phyloP scores from a whole-genome alignment of 2,329 filamentous ascomycete species.

The Aspergillus sp. region DNA sequence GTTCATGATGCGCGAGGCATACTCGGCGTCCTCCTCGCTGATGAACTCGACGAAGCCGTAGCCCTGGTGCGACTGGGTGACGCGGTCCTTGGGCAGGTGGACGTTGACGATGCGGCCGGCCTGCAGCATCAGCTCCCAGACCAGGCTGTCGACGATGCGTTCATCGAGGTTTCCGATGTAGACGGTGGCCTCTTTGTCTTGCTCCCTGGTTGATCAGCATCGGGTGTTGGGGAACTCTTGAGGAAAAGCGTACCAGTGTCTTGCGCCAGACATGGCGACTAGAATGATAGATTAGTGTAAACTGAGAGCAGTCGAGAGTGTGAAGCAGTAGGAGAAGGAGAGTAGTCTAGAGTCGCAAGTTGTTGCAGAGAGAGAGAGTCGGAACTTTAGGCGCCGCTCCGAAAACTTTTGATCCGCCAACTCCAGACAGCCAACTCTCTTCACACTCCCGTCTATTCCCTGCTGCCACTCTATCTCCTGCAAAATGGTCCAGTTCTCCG shows the following conservation, averaged over 20 bases:
- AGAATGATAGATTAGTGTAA: neutral
- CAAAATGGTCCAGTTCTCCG: conserved; percentile 61
- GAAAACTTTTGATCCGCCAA: conserved; percentile 23
- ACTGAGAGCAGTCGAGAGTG: neutral
- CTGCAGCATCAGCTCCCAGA: conserved; percentile 98
- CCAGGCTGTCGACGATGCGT: conserved; percentile 76
- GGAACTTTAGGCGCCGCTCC: conserved; percentile 1
- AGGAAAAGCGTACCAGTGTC: conserved; percentile 69
- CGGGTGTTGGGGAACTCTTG: no score
- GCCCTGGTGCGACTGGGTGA: conserved; percentile 91
- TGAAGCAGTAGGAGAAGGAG: no score
- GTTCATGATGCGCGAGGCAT: conserved; percentile 94
- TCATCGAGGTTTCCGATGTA: conserved; percentile 99
- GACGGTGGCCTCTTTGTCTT: conserved; percentile 96
- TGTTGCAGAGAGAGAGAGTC: neutral
- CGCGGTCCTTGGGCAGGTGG: conserved; percentile 94
- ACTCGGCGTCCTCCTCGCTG: conserved; percentile 89
- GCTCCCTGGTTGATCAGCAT: conserved; percentile 72
- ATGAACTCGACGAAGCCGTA: conserved; percentile 99
- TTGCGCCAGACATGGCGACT: conserved; percentile 56
- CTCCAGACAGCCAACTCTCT: conserved; percentile 10
- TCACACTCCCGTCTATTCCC: conserved; percentile 1
- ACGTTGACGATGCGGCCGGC: conserved; percentile 96
- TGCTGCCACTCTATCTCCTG: conserved; percentile 1
- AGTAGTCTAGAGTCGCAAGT: neutral